These are phyloP conservation scores for Solanum pennellii DNA, from an alignment of 257 asterid species.

Conservation along the genomic window DNA sequence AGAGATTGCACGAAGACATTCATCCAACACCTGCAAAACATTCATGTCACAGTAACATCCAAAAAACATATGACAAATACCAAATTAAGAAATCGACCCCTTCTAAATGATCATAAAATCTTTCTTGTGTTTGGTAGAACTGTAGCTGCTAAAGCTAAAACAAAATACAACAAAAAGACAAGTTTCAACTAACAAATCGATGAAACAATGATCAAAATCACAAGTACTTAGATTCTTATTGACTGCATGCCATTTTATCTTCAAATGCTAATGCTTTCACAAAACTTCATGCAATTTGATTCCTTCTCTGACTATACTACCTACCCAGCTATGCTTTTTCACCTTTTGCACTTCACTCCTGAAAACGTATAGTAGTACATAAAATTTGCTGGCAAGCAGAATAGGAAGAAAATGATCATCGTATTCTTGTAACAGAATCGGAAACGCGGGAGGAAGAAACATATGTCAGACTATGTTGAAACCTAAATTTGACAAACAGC, in stretches of 20 bases:
- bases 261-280: background rate
- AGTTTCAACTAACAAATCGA: background rate
- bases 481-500: background rate
- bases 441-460: background rate
- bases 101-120: background rate
- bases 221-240: background rate
- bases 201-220: background rate
- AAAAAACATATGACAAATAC: background rate
- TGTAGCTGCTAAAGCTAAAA: background rate
- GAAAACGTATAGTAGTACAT: background rate
- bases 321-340: background rate
- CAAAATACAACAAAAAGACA: background rate
- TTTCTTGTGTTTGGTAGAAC: background rate
- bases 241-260: background rate
- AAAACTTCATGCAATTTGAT: background rate
- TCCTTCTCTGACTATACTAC: background rate
- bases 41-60: background rate
- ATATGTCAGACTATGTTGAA: background rate
- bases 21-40: slow-evolving; percentile 70
- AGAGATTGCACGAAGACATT: slow-evolving; percentile 89
- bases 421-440: background rate
- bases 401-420: background rate
- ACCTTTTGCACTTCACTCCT: background rate
- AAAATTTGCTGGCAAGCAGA: background rate
- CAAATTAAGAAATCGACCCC: background rate